phyloP scores from a whole-genome alignment of 2,329 filamentous ascomycete genomes.

The Pseudocercospora eumusae region DNA sequence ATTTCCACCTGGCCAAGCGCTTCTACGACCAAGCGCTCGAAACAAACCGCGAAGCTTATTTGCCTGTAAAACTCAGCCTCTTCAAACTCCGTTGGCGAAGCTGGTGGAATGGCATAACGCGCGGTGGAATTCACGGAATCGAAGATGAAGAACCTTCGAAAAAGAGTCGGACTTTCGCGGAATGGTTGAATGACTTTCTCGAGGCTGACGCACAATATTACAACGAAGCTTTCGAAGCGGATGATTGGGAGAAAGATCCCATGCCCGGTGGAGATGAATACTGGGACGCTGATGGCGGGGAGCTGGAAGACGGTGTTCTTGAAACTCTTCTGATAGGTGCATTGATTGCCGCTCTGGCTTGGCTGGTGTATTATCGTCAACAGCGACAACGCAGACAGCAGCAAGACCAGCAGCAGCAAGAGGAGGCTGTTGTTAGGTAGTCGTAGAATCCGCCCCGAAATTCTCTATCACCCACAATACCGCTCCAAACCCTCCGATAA shows the following conservation, averaged over 20 bases:
- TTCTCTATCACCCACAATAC: background rate
- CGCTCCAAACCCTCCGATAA: background rate
- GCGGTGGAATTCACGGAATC: constrained; percentile 89
- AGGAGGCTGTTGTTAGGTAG: background rate
- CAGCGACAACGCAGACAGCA: constrained; percentile 55
- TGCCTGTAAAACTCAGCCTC: constrained; percentile 86
- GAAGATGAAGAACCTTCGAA: constrained; percentile 64
- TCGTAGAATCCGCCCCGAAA: background rate
- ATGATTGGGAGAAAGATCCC: constrained; percentile 52
- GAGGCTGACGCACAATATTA: constrained; percentile 53
- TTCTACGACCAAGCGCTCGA: constrained; percentile 93
- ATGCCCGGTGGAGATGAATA: constrained; percentile 55
- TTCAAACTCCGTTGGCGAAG: constrained; percentile 81
- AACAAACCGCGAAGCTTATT: constrained; percentile 86
- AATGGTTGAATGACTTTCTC: constrained; percentile 87
- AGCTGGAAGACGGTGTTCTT: constrained; percentile 71
- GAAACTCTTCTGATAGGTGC: constrained; percentile 84
- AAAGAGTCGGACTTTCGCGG: constrained; percentile 57
- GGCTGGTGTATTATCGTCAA: constrained; percentile 79
- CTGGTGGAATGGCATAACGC: constrained; percentile 91
- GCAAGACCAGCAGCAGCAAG: background rate
- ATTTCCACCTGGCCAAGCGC: constrained; percentile 94
- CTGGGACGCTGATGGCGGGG: constrained; percentile 58
- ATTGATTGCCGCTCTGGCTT: constrained; percentile 70
- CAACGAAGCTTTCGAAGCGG: constrained; percentile 53